Evolutionary conservation across 768 basidiomycete genomes (phyloP), one percentile per base, ranked within the genome.

Genomic region (Favolaschia claudopus): DNA sequence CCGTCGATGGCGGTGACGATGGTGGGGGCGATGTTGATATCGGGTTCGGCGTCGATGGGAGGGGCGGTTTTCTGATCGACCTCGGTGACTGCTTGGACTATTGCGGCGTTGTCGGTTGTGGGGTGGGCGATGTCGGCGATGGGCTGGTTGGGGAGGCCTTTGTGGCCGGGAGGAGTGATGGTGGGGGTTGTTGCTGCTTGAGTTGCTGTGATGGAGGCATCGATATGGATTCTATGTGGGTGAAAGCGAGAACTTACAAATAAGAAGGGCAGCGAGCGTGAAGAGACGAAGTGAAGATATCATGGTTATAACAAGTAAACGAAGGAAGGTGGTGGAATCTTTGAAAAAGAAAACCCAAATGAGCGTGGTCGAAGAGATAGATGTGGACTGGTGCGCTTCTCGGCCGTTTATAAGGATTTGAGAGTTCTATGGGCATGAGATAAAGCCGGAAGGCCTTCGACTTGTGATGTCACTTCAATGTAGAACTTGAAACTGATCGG

Each of bases 1-100:
- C 82, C 80, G 64, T 83, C 80, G 28, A 81, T 60, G 1, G 80
- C 82, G 25, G 80, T 82, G 48, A 83, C 69, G 1, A 65, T 61
- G 1, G 78, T 80, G 4, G 51, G 47, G 3, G 51, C 47, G 14
- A 59, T 43, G 22, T n/a, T 24, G 27, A 37, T 38, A 29, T 42
- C 48, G 4, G 64, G 64, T 13, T 47, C 47, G 12, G 60, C 53
- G 40, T 53, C 45, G 36, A 42, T 19, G 2, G 58, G 24, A 6
- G 44, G 39, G 22, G 42, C 29, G 44, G 8, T 43, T 50, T 59
- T 59, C 49, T 62, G 64, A 31, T 53, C 24, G 13, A 65, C 48
- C 25, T 56, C 31, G 31, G 29, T 28, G 29, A 39, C 44, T 17
- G 64, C 49, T 10, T 51, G 27, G 14, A 47, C 47, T 31, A 65